phyloP scores from a whole-genome alignment of 306 rosid species.

The Betula pendula region DNA sequence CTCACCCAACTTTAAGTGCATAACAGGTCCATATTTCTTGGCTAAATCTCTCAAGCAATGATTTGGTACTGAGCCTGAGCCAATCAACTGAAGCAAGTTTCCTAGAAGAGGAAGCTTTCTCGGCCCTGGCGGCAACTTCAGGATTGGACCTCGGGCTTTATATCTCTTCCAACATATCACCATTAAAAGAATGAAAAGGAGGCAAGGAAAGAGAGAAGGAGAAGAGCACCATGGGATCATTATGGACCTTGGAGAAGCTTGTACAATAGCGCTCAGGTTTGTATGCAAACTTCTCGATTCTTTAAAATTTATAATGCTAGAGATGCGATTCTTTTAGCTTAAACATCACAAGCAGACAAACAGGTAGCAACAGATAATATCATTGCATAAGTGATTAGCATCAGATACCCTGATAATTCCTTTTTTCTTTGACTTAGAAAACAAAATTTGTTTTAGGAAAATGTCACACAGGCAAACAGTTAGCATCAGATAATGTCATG shows the following conservation, averaged over 20 bases:
- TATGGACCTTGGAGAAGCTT: not conserved
- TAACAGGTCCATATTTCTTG: slow-evolving; percentile 32
- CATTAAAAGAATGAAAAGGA: not conserved
- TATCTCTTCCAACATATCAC: not conserved
- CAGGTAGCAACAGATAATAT: not conserved
- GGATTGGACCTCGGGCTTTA: not conserved
- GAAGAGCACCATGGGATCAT: not conserved
- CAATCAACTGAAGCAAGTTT: slow-evolving; percentile 24
- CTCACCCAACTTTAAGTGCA: slow-evolving; percentile 36
- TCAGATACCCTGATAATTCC: not conserved
- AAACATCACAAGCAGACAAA: not conserved
- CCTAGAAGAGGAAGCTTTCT: slow-evolving; percentile 28
- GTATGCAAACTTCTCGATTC: not conserved
- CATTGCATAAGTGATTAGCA: not conserved
- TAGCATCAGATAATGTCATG: not conserved
- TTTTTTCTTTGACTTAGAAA: no score
- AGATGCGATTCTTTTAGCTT: not conserved
- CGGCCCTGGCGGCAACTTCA: slow-evolving; percentile 26
- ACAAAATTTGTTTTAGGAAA: no score
- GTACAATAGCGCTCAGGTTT: not conserved
- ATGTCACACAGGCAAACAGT: not conserved
- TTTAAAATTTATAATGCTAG: not conserved
- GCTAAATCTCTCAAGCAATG: slow-evolving; percentile 20
- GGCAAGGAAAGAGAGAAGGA: not conserved
- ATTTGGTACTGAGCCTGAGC: slow-evolving; percentile 18